Conservation (phyloP, 768 basidiomycete species). For the Asterophora lycoperdoides region DNA sequence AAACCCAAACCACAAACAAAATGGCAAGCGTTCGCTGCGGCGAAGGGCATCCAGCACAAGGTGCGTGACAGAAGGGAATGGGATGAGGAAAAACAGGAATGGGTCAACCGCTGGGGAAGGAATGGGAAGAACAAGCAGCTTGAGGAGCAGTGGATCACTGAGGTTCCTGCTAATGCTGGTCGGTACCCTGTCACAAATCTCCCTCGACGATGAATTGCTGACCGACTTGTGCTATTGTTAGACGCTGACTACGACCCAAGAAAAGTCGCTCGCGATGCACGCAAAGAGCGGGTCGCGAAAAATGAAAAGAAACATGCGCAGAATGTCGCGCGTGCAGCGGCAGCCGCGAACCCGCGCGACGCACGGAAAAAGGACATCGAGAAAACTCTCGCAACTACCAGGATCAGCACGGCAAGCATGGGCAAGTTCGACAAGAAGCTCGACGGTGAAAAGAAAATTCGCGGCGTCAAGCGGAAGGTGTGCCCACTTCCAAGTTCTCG, state of each 20-base stretch:
- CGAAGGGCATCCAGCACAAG: slow-evolving; percentile 88
- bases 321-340: slow-evolving; percentile 59
- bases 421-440: slow-evolving; percentile 89
- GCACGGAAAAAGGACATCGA: slow-evolving; percentile 73
- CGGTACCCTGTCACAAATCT: slow-evolving; percentile 25
- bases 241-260: slow-evolving; percentile 80
- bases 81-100: slow-evolving; percentile 94
- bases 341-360: slow-evolving; percentile 31
- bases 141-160: slow-evolving; percentile 89
- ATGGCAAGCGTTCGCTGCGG: slow-evolving; percentile 93
- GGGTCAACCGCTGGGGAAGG: slow-evolving; percentile 88
- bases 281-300: slow-evolving; percentile 78
- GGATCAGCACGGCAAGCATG: slow-evolving; percentile 90
- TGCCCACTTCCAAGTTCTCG: slow-evolving; percentile 11
- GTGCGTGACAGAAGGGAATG: slow-evolving; percentile 76
- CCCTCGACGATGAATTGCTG: too few species aligned
- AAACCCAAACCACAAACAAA: slow-evolving; percentile 92
- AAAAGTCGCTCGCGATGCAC: slow-evolving; percentile 68
- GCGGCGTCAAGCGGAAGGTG: slow-evolving; percentile 92
- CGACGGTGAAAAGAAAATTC: slow-evolving; percentile 86
- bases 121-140: slow-evolving; percentile 83
- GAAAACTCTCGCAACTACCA: slow-evolving; percentile 67
- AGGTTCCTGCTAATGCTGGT: slow-evolving; percentile 87
- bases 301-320: slow-evolving; percentile 74
- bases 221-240: slow-evolving; percentile 23